These are phyloP conservation scores for Beauveria brongniartii DNA, from an alignment of 2,329 filamentous ascomycete species.

Conservation along the genomic window DNA sequence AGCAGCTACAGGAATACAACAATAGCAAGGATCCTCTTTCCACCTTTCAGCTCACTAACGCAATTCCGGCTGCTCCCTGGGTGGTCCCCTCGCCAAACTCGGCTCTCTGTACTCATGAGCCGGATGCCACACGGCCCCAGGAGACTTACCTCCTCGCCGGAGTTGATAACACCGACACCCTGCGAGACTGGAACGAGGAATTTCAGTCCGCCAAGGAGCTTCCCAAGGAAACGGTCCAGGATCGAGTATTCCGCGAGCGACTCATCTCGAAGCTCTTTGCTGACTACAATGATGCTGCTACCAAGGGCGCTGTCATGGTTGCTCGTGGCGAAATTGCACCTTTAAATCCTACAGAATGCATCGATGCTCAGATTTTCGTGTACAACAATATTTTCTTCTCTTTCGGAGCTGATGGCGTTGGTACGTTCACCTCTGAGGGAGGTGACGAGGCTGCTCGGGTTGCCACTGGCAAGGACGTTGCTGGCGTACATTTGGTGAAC, in stretches of 20 bases:
- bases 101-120: constrained; percentile 59
- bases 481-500: constrained; percentile 90
- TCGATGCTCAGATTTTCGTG: constrained; percentile 95
- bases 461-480: constrained; percentile 92
- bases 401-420: constrained; percentile 93
- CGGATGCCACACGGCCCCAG: constrained; percentile 83
- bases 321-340: constrained; percentile 88
- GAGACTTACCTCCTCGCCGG: constrained; percentile 87
- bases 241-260: constrained; percentile 90
- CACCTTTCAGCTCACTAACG: constrained; percentile 92
- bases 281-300: constrained; percentile 94
- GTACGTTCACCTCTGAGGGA: constrained; percentile 92
- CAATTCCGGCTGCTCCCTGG: constrained; percentile 89
- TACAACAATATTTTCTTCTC: constrained; percentile 99
- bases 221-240: constrained; percentile 87
- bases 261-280: constrained; percentile 93
- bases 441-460: constrained; percentile 94
- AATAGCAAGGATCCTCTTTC: constrained; percentile 79
- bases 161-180: constrained; percentile 85
- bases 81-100: constrained; percentile 64
- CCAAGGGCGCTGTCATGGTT: constrained; percentile 83
- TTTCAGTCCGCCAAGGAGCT: constrained; percentile 95
- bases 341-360: constrained; percentile 85
- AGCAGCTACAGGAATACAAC: constrained; percentile 74
- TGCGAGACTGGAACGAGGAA: constrained; percentile 98